Conservation (phyloP, 1,284 basidiomycete genomes). For the Coriolopsis trogii region DNA sequence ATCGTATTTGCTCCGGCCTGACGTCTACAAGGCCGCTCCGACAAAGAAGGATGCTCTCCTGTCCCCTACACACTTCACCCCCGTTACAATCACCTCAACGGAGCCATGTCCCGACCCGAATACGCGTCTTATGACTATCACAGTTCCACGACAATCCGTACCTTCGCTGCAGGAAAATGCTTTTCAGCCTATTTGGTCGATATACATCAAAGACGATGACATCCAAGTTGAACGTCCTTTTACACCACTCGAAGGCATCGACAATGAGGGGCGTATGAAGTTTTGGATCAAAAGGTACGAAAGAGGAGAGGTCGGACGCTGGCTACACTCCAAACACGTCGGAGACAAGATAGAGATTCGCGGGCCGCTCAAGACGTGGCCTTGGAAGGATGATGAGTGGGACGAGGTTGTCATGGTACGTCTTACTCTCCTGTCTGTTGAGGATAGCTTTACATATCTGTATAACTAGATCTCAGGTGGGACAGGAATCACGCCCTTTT, state of each 20-base stretch:
- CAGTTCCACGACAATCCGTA: constrained; percentile 50
- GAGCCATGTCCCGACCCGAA: constrained; percentile 46
- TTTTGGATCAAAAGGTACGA: constrained; percentile 83
- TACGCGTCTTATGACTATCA: constrained; percentile 56
- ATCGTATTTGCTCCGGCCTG: constrained; percentile 53
- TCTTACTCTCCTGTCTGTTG: not conserved
- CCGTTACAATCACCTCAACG: constrained; percentile 58
- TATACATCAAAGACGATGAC: constrained; percentile 84
- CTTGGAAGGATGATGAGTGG: constrained; percentile 62
- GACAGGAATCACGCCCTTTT: constrained; percentile 82
- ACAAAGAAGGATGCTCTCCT: constrained; percentile 42
- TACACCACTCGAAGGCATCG: constrained; percentile 75
- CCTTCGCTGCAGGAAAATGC: constrained; percentile 29
- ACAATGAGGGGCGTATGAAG: constrained; percentile 60
- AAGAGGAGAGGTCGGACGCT: constrained; percentile 80
- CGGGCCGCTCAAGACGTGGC: constrained; percentile 78
- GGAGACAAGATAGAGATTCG: constrained; percentile 76
- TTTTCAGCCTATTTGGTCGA: constrained; percentile 64
- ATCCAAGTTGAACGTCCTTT: constrained; percentile 89
- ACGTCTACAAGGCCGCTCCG: constrained; percentile 43
- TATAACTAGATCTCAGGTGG: constrained; percentile 79
- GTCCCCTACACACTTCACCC: constrained; percentile 64
- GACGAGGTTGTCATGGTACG: constrained; percentile 82
- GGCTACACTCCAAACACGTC: constrained; percentile 70
- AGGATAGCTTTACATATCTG: not conserved